Evolutionary conservation across 441 rosid species (phyloP).

Genomic region (Gossypium schwendimanii): DNA sequence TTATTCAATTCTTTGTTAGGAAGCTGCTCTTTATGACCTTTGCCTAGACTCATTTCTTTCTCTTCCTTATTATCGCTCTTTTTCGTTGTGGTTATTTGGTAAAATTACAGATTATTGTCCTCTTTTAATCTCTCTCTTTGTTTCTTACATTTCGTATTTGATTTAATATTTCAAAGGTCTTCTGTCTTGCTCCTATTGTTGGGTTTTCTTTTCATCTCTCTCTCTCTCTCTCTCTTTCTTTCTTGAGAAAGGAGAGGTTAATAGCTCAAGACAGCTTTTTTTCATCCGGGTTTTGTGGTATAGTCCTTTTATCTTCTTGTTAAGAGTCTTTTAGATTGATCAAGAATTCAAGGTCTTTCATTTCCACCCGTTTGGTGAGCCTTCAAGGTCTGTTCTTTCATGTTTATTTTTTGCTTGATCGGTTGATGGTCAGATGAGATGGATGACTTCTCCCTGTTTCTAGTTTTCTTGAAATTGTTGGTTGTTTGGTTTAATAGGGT

Average conservation of each 20-base stretch:
- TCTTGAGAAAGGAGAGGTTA: conserved; percentile 25
- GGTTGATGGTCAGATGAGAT: conserved; percentile 12
- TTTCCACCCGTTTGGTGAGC: conserved; percentile 25
- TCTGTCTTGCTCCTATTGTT: conserved; percentile 17
- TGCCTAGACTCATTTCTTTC: background rate
- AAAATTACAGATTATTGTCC: conserved; percentile 26
- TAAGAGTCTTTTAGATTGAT: conserved; percentile 43
- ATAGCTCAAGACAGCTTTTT: conserved; percentile 9
- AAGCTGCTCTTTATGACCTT: conserved; percentile 20
- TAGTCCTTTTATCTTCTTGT: conserved; percentile 3
- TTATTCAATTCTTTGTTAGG: conserved; percentile 14
- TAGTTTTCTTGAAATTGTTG: background rate
- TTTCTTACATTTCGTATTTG: background rate
- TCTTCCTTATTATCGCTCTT: background rate
- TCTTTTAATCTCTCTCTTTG: conserved; percentile 3
- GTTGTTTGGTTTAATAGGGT: conserved; percentile 4
- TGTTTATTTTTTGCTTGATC: conserved; percentile 19
- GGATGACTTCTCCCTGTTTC: background rate
- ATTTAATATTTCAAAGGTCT: conserved; percentile 17
- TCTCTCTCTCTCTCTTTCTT: conserved; percentile 9
- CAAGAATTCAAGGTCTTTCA: background rate
- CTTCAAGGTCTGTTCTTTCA: conserved; percentile 5
- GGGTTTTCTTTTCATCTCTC: conserved; percentile 9
- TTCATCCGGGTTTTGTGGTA: background rate
- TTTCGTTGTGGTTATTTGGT: conserved; percentile 32